Evolutionary conservation across 805 yeast genomes (phyloP), one percentile per base, ranked within the genome.

Genomic region (Myxozyma udenii): DNA sequence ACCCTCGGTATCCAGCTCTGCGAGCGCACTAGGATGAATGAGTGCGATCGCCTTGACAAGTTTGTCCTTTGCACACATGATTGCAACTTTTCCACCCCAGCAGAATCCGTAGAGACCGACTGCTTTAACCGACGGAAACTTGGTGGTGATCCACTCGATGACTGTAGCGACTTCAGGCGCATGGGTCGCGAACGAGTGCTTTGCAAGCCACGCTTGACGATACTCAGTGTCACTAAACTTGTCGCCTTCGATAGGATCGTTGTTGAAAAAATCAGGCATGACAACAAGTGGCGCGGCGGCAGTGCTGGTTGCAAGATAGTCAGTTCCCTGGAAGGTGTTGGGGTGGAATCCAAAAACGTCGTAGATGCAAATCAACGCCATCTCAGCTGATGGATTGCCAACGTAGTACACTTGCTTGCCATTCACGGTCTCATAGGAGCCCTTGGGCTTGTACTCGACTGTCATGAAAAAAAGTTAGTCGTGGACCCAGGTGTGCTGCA

Each of bases 31-130:
- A 5, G 61, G 60, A 23, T 58, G 61, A 24, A 50, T 42, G 35
- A 56, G 19, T 25, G 51, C 51, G 35, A 48, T 44, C 18, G 56
- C 53, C 9, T 21, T 26, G 32, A 57, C 54, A 7, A 50, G 22
- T 12, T 41, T 25, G 22, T 28, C 24, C 32, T 38, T 28, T 2
- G 59, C 55, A 11, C 46, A 36, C 18, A 47, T 14, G 18, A 51
- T 44, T 7, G 58, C 23, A 18, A 55, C n/a, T 41, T 57, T 57
- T 4, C 53, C 60, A 16, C 61, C 61, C 61, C 61, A 57, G 51
- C 61, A 57, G 21, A 51, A 44, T 5, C 61, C 61, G 44, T 56
- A 56, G 16, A 55, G 39, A 12, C 59, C 59, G 14, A 46, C 46
- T 2, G 41, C 37, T 16, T 44, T 38, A 18, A 55, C 50, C 21